Base-by-base conservation (phyloP, 345 rosid species). In the Eucalyptus sp. region DNA sequence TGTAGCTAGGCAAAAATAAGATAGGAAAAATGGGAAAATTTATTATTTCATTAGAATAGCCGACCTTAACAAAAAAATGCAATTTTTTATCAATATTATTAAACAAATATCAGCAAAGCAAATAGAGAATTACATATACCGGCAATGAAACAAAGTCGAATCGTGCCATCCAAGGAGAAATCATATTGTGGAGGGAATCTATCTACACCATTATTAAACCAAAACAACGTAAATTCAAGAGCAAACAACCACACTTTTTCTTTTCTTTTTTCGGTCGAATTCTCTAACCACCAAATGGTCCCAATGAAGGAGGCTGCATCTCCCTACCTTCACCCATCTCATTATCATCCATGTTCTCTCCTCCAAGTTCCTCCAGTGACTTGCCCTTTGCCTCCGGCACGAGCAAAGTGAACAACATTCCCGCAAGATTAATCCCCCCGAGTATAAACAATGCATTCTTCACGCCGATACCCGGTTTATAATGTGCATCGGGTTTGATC, bases 381-480 rank as follows among this genome's bases (percentile, higher is more conserved):
- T 41, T 85, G 50, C 90, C 90, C 87, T 88, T 88, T 7, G 90
- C 16, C 87, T 88, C 90, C 10, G 90, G 90, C 58, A 88, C 90
- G 9, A 88, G 87, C 58, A 88, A 60, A 27, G 90, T 88, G 62
- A 88, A 88, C 12, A 84, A 20, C 44, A 88, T 44, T 24, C 90
- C 90, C 6, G 64, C n/a, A 29, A 86, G 22, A 58, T 88, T 88
- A 54, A 88, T 48, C 54, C 2, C 90, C 87, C 90, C 90, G 1
- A 88, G 90, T 3, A 60, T 2, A 46, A 85, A 1, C 58, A 88
- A 86, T 29, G 90, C 52, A 50, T 88, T 84, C 54, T 58, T 85
- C 31, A 88, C 60, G 43, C 90, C 90, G 2, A 88, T 85, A 7
- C 87, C 87, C 15, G 1, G 0, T 0, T 44, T 44, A 41, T 76